Conservation (phyloP, 2,329 filamentous ascomycete species). For the Trichoderma harzianum region DNA sequence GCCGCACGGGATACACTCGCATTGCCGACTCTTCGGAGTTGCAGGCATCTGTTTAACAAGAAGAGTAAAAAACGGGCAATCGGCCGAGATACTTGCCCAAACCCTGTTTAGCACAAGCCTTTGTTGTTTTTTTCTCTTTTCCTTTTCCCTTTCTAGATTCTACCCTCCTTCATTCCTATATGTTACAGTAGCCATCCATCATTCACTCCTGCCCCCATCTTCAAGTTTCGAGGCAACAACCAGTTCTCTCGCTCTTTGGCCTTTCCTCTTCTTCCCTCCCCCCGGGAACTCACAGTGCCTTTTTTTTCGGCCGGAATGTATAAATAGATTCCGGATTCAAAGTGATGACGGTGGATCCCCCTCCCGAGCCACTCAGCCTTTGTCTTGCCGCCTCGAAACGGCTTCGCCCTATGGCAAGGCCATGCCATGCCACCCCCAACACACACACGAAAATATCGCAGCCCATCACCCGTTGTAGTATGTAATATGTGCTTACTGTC, state of each 20-base stretch:
- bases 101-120: neutral
- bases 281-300: neutral
- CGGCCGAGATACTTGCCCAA: conserved; percentile 1
- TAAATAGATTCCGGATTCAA: conserved; percentile 10
- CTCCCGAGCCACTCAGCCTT: neutral
- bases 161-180: neutral
- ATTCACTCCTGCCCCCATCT: neutral
- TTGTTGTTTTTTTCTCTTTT: neutral
- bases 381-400: neutral
- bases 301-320: neutral
- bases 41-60: neutral
- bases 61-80: neutral
- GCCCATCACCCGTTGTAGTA: neutral
- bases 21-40: neutral
- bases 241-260: neutral
- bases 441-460: neutral
- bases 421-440: neutral
- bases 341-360: conserved; percentile 1
- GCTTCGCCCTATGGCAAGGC: neutral
- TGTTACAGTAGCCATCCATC: neutral
- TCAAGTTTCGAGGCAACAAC: neutral
- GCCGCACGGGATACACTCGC: neutral
- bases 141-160: neutral
- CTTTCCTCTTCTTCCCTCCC: neutral
- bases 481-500: neutral